phyloP scores from a whole-genome alignment of 2,329 filamentous ascomycete species.

The Sarocladiaceae sp. region DNA sequence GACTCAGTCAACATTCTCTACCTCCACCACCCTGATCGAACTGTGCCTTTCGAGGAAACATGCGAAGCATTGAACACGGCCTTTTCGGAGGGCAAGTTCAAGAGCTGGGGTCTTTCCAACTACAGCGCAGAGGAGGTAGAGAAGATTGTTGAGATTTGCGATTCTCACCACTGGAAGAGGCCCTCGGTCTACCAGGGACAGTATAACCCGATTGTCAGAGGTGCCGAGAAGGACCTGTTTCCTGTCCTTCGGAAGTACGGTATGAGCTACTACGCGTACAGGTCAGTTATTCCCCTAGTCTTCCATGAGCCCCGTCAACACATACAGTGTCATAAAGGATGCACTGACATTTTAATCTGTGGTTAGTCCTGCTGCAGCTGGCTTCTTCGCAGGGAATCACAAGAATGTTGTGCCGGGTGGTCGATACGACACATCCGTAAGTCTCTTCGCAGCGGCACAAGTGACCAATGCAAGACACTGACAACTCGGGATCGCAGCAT shows the following conservation, averaged over 20 bases:
- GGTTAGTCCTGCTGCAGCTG: conserved; percentile 9
- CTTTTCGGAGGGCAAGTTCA: conserved; percentile 36
- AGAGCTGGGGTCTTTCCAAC: conserved; percentile 42
- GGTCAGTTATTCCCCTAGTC: neutral
- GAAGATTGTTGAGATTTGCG: conserved; percentile 36
- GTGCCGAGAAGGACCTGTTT: conserved; percentile 36
- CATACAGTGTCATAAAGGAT: neutral
- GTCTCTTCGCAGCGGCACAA: no score
- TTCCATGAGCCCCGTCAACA: no score
- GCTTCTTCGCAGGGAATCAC: conserved; percentile 20
- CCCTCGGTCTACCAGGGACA: conserved; percentile 44
- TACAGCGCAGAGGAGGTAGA: conserved; percentile 39
- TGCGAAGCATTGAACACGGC: conserved; percentile 37
- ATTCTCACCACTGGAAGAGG: conserved; percentile 32
- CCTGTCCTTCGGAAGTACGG: conserved; percentile 34
- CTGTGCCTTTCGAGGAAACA: conserved; percentile 36
- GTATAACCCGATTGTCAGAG: conserved; percentile 40
- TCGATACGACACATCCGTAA: conserved; percentile 22
- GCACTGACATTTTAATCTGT: neutral
- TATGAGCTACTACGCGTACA: conserved; percentile 38
- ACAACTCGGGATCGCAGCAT: neutral
- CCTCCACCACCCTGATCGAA: conserved; percentile 41
- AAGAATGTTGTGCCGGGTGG: conserved; percentile 15
- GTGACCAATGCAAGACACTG: neutral
- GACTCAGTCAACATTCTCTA: conserved; percentile 29